A percentile compares a stretch with the other conserved stretches of the same genome.
Evolutionary conservation across 345 rosid species (phyloP).

Genomic region (Murraya koenigii): DNA sequence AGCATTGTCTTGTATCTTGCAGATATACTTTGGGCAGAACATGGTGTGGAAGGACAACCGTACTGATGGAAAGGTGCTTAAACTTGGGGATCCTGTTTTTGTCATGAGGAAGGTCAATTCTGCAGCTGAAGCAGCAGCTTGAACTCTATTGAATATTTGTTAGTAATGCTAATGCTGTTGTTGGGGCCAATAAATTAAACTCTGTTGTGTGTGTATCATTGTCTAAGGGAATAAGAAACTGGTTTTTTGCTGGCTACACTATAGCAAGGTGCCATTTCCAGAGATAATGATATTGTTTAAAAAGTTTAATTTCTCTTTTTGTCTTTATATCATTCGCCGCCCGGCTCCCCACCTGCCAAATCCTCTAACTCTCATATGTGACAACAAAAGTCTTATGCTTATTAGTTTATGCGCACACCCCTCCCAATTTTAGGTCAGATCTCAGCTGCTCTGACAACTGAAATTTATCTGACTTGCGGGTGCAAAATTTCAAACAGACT

Average conservation of each 20-base stretch:
- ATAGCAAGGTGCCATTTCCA: neutral
- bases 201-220: neutral
- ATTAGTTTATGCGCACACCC: too few species aligned
- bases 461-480: too few species aligned
- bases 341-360: too few species aligned
- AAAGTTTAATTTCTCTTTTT: too few species aligned
- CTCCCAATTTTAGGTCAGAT: too few species aligned
- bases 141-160: constrained; percentile 9
- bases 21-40: constrained; percentile 87
- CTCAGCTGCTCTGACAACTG: too few species aligned
- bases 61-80: constrained; percentile 36
- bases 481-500: too few species aligned
- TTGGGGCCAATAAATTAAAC: neutral
- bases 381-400: too few species aligned
- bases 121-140: constrained; percentile 73
- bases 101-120: constrained; percentile 53
- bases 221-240: neutral
- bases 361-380: too few species aligned
- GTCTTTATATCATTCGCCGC: too few species aligned
- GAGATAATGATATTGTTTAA: neutral
- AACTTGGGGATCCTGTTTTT: constrained; percentile 66
- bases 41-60: constrained; percentile 59
- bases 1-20: constrained; percentile 20
- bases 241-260: neutral
- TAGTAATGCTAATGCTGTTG: neutral